These are phyloP conservation scores for Leccinum imitatum DNA, from an alignment of 768 basidiomycete genomes.

Conservation along the genomic window DNA sequence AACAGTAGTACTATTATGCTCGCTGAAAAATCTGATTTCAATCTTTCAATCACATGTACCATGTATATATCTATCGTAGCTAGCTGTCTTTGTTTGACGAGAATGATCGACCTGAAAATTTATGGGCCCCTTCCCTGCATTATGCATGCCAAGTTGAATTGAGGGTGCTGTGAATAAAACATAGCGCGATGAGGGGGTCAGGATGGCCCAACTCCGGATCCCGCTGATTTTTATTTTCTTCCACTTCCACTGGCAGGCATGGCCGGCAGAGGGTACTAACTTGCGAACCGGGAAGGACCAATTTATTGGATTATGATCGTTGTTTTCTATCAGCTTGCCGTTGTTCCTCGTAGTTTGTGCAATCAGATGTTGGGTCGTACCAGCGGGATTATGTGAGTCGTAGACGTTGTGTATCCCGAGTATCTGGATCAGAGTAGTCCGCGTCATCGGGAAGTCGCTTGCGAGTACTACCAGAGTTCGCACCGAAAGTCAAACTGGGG, in stretches of 20 bases:
- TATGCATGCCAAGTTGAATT: not conserved
- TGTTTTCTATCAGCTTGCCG: not conserved
- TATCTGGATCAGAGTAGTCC: no score
- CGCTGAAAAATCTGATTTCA: not conserved
- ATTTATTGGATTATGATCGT: not conserved
- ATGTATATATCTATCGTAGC: no score
- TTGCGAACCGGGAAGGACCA: not conserved
- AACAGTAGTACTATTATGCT: not conserved
- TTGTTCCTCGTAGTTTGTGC: no score
- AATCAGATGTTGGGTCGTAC: no score
- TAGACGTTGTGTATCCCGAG: no score
- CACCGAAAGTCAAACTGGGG: no score
- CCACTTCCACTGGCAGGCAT: no score
- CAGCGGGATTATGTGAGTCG: no score
- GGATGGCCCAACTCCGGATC: not conserved
- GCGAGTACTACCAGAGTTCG: no score
- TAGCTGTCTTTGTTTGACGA: not conserved
- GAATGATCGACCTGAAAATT: not conserved
- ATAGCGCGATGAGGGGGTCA: not conserved
- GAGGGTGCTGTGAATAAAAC: not conserved
- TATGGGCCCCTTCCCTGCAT: not conserved
- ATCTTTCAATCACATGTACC: not conserved
- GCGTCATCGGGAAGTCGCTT: no score
- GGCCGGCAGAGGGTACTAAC: no score
- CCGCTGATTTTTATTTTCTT: no score